A percentile compares a stretch with the other conserved stretches of the same genome.
Conservation (phyloP, 306 rosid genomes). For the Clitoria ternatea region DNA sequence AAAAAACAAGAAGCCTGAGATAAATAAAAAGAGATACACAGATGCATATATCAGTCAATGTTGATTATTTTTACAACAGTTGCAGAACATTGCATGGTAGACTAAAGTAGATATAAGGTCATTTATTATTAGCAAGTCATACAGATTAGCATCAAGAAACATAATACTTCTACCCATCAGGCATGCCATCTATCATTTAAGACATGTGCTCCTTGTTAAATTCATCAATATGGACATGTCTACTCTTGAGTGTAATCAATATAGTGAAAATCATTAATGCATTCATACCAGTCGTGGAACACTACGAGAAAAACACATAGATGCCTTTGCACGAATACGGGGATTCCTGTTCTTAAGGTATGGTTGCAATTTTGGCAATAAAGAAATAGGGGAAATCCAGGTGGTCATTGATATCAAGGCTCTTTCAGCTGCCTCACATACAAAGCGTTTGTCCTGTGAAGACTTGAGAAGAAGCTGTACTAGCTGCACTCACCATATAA, state of each 20-base stretch:
- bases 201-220: background rate
- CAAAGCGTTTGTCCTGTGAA: conserved; percentile 97
- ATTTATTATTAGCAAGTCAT: background rate
- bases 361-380: conserved; percentile 88
- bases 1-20: background rate
- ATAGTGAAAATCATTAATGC: background rate
- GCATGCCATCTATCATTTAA: background rate
- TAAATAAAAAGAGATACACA: background rate
- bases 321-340: conserved; percentile 93
- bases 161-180: background rate
- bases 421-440: conserved; percentile 94
- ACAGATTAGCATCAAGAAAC: background rate
- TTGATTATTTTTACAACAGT: background rate
- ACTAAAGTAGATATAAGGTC: background rate
- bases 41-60: background rate
- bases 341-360: conserved; percentile 82
- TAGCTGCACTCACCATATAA: conserved; percentile 53
- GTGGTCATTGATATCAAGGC: conserved; percentile 86
- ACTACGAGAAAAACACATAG: conserved; percentile 81
- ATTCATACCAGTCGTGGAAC: conserved; percentile 78
- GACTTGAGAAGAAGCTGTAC: conserved; percentile 96
- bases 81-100: background rate
- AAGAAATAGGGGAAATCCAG: conserved; percentile 65
- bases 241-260: conserved; percentile 12
- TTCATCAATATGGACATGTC: conserved; percentile 9